Evolutionary conservation across 768 basidiomycete species (phyloP).

Genomic region (Auriscalpium vulgare): DNA sequence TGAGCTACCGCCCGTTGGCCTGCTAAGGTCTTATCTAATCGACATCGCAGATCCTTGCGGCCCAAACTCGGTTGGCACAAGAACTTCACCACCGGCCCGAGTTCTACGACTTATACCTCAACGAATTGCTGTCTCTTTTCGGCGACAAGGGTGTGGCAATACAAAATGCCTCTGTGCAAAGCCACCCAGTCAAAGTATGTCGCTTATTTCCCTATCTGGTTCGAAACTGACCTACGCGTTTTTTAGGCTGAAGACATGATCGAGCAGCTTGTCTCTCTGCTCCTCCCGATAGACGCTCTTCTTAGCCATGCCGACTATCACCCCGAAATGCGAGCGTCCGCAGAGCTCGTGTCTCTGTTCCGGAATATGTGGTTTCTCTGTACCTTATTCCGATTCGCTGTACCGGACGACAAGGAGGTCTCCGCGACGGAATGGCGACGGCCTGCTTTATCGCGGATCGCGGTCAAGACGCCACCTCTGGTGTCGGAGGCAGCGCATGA

Average conservation of each 20-base stretch:
- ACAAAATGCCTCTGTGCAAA: constrained; percentile 67
- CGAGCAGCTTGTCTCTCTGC: constrained; percentile 77
- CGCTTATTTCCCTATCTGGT: neutral
- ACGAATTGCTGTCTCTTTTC: constrained; percentile 81
- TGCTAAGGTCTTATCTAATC: too few species aligned
- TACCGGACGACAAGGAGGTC: constrained; percentile 39
- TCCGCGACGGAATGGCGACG: constrained; percentile 73
- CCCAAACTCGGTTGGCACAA: constrained; percentile 83
- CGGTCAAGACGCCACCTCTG: constrained; percentile 77
- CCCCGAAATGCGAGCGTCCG: constrained; percentile 44
- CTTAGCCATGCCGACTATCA: constrained; percentile 64
- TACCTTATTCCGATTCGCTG: constrained; percentile 76
- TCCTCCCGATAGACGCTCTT: constrained; percentile 87
- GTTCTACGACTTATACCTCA: constrained; percentile 69
- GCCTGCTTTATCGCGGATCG: constrained; percentile 71
- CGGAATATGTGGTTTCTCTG: constrained; percentile 94
- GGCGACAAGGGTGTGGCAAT: constrained; percentile 88
- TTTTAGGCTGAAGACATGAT: constrained; percentile 73
- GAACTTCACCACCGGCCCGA: constrained; percentile 69
- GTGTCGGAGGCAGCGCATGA: constrained; percentile 80
- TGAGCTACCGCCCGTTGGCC: constrained; percentile 17
- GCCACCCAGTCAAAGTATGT: constrained; percentile 57
- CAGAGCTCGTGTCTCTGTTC: constrained; percentile 68
- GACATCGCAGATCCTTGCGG: constrained; percentile 62
- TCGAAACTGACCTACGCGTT: neutral